A percentile compares a stretch with the other conserved stretches of the same genome.
phyloP scores from a whole-genome alignment of 441 rosid genomes.

The Erysimum cheiri region DNA sequence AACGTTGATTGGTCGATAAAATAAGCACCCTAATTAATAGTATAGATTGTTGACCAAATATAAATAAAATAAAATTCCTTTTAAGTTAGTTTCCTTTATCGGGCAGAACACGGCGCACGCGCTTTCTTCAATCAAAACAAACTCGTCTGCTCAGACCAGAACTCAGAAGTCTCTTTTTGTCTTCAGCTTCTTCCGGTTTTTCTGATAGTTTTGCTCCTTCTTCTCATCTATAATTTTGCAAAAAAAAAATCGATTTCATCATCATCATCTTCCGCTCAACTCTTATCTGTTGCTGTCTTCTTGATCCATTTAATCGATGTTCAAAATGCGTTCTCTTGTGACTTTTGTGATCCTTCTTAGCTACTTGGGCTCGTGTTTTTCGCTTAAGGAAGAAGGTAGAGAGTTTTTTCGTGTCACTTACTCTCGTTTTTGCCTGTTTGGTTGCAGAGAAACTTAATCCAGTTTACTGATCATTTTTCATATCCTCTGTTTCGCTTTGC shows the following conservation, averaged over 20 bases:
- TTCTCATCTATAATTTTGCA: conserved; percentile 1
- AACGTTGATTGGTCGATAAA: not conserved
- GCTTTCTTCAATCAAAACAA: conserved; percentile 40
- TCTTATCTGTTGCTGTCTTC: not conserved
- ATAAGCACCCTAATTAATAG: not conserved
- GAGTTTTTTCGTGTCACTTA: not conserved
- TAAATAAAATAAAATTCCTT: not conserved
- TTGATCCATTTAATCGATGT: conserved; percentile 45
- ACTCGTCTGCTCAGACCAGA: not conserved
- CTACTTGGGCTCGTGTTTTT: conserved; percentile 42
- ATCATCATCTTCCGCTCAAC: not conserved
- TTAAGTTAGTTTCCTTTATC: conserved; percentile 2
- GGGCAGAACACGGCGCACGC: conserved; percentile 47
- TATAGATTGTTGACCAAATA: conserved; percentile 22
- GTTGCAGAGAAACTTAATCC: not conserved
- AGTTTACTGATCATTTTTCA: not conserved
- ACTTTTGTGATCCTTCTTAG: conserved; percentile 41
- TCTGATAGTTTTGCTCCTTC: not conserved
- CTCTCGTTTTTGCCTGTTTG: not conserved
- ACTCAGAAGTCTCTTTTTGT: not conserved
- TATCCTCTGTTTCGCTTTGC: conserved; percentile 23
- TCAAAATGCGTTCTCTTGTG: conserved; percentile 31
- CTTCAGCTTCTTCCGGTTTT: conserved; percentile 16
- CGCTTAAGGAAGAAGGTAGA: conserved; percentile 61
- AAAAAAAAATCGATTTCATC: no score